These are phyloP conservation scores for Lyophyllum decastes DNA, from an alignment of 768 basidiomycete genomes.

Conservation along the genomic window DNA sequence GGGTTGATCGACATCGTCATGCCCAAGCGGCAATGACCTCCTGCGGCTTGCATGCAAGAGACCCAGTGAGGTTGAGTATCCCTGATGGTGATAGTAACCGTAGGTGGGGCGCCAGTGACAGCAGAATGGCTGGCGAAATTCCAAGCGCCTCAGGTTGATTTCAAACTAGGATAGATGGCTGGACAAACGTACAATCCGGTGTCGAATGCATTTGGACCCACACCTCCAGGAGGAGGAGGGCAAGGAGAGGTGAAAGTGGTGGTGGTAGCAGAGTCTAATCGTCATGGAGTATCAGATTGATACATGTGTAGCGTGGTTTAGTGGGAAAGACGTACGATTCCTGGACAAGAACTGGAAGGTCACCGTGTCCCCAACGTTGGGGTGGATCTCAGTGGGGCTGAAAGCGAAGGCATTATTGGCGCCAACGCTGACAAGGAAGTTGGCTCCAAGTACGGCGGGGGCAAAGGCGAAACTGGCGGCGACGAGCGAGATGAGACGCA, in stretches of 20 bases:
- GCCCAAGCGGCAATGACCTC: constrained; percentile 6
- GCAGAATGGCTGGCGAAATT: background rate
- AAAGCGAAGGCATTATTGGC: background rate
- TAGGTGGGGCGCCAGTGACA: background rate
- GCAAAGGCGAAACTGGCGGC: background rate
- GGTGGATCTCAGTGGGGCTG: constrained; percentile 2
- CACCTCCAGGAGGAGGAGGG: constrained; percentile 2
- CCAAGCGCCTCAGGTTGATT: no score
- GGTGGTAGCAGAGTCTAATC: constrained; percentile 2
- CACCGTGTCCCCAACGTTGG: background rate
- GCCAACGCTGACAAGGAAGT: background rate
- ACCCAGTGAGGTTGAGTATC: constrained; percentile 1
- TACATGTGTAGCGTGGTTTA: background rate
- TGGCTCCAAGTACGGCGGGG: background rate
- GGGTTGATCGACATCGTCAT: constrained; percentile 3
- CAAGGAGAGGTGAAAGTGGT: background rate
- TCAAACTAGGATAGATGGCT: no score
- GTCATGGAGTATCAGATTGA: no score
- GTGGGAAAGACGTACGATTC: background rate
- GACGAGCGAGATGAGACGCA: background rate
- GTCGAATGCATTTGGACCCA: background rate
- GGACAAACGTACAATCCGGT: constrained; percentile 1
- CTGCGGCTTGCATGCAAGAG: constrained; percentile 4
- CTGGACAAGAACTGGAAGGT: constrained; percentile 6
- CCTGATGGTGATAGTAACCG: background rate